Conservation (phyloP, 2,329 filamentous ascomycete species). For the Volutella citrinella region DNA sequence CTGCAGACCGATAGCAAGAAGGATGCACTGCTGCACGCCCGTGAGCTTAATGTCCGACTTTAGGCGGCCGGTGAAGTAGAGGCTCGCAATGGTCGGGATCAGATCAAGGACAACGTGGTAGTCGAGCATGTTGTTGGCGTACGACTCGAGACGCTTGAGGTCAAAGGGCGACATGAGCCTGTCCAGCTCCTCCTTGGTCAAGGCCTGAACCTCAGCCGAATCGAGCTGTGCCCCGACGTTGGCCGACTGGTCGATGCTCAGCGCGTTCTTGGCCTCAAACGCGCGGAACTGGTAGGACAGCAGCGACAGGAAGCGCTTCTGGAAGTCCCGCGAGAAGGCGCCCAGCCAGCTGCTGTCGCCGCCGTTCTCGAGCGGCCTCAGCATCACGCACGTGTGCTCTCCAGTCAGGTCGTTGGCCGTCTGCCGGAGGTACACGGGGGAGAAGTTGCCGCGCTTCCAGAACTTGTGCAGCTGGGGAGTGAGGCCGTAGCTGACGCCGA, state of each 20-base stretch:
- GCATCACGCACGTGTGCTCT: slow-evolving; percentile 97
- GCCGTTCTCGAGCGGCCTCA: slow-evolving; percentile 68
- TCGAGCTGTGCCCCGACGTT: slow-evolving; percentile 69
- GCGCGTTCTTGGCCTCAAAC: slow-evolving; percentile 73
- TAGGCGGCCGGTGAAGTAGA: slow-evolving; percentile 83
- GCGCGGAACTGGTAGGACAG: slow-evolving; percentile 89
- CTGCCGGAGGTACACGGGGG: slow-evolving; percentile 89
- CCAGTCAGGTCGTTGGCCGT: slow-evolving; percentile 95
- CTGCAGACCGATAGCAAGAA: slow-evolving; percentile 89
- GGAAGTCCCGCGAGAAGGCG: slow-evolving; percentile 89
- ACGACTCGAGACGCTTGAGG: slow-evolving; percentile 89
- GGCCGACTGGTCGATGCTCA: slow-evolving; percentile 86
- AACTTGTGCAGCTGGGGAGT: slow-evolving; percentile 88
- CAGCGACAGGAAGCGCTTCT: slow-evolving; percentile 85
- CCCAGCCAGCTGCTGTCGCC: slow-evolving; percentile 82
- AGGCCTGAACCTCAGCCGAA: slow-evolving; percentile 41
- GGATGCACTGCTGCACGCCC: slow-evolving; percentile 80
- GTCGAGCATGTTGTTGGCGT: slow-evolving; percentile 95
- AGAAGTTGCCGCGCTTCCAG: slow-evolving; percentile 87
- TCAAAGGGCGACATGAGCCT: slow-evolving; percentile 82
- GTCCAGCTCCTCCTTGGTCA: slow-evolving; percentile 77
- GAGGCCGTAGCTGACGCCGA: slow-evolving; percentile 93
- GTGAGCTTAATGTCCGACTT: slow-evolving; percentile 65
- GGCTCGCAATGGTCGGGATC: slow-evolving; percentile 73
- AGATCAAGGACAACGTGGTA: slow-evolving; percentile 97